phyloP scores from a whole-genome alignment of 148 eudicot genomes.

The Camellia japonica region DNA sequence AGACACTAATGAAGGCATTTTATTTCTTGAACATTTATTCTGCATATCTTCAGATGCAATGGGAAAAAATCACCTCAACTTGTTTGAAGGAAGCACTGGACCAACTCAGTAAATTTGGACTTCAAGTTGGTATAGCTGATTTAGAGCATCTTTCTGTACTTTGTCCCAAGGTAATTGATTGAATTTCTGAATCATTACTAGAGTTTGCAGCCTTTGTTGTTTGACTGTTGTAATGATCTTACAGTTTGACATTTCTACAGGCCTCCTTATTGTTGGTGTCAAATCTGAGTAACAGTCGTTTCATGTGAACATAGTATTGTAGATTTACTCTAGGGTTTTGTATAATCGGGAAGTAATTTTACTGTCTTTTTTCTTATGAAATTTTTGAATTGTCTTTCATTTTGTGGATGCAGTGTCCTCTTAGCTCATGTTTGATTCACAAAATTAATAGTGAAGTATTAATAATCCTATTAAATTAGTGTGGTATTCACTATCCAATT shows the following conservation, averaged over 20 bases:
- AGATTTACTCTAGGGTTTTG: not conserved
- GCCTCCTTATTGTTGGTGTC: not conserved
- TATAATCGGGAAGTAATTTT: not conserved
- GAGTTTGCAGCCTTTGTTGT: not conserved
- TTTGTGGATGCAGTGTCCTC: not conserved
- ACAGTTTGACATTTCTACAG: not conserved
- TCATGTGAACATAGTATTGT: not conserved
- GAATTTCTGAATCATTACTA: not conserved
- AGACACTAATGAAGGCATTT: constrained; percentile 54
- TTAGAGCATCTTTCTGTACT: constrained; percentile 60
- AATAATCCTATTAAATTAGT: too few species aligned
- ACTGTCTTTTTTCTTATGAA: not conserved
- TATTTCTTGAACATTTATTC: constrained; percentile 61
- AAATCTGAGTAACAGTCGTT: not conserved
- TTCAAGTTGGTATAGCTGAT: constrained; percentile 47
- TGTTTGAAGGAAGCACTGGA: constrained; percentile 50
- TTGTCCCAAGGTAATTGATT: constrained; percentile 67
- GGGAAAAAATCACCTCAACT: constrained; percentile 37
- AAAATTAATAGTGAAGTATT: too few species aligned
- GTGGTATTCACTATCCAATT: too few species aligned
- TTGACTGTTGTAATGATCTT: not conserved
- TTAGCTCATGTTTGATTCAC: too few species aligned
- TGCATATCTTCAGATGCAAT: constrained; percentile 42
- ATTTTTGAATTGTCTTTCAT: not conserved
- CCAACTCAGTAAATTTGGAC: constrained; percentile 52